Evolutionary conservation across 2,329 filamentous ascomycete species (phyloP).

Genomic region (Coniochaeta pulveracea): DNA sequence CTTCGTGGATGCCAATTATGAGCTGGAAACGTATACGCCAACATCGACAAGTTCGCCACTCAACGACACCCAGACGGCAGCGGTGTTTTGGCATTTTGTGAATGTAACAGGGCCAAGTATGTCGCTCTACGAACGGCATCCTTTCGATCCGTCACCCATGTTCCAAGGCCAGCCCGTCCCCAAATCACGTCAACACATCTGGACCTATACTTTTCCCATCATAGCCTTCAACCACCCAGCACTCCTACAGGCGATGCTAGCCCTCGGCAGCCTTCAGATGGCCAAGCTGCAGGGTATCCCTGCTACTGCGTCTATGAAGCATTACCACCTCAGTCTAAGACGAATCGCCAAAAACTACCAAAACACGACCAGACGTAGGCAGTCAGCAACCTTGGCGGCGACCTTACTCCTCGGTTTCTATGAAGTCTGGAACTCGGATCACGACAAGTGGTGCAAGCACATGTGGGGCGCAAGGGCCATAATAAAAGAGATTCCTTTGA

Average conservation of each 20-base stretch:
- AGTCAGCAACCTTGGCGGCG: slow-evolving; percentile 76
- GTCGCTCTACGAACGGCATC: slow-evolving; percentile 78
- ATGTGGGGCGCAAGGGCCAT: slow-evolving; percentile 74
- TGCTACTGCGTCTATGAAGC: slow-evolving; percentile 72
- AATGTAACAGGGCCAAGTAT: slow-evolving; percentile 78
- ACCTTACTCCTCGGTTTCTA: slow-evolving; percentile 82
- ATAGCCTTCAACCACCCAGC: slow-evolving; percentile 77
- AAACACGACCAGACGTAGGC: slow-evolving; percentile 54
- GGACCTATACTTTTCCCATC: slow-evolving; percentile 68
- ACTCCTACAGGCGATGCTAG: slow-evolving; percentile 82
- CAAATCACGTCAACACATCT: slow-evolving; percentile 51
- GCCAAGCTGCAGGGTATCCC: slow-evolving; percentile 67
- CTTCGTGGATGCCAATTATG: slow-evolving; percentile 31
- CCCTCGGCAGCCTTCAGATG: slow-evolving; percentile 77
- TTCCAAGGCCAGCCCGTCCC: slow-evolving; percentile 51
- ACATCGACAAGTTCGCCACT: slow-evolving; percentile 59
- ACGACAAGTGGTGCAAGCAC: slow-evolving; percentile 92
- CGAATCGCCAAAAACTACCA: slow-evolving; percentile 67
- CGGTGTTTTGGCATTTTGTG: slow-evolving; percentile 86
- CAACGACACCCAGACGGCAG: slow-evolving; percentile 66
- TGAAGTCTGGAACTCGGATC: slow-evolving; percentile 89
- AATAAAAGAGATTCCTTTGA: slow-evolving; percentile 71
- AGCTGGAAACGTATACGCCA: slow-evolving; percentile 55
- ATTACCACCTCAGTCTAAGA: slow-evolving; percentile 80
- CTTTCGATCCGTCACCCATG: slow-evolving; percentile 58